Percentiles rank a stretch among this genome's conserved stretches.
Conservation (phyloP, 257 asterid genomes). For the Solanum tarapatanum region DNA sequence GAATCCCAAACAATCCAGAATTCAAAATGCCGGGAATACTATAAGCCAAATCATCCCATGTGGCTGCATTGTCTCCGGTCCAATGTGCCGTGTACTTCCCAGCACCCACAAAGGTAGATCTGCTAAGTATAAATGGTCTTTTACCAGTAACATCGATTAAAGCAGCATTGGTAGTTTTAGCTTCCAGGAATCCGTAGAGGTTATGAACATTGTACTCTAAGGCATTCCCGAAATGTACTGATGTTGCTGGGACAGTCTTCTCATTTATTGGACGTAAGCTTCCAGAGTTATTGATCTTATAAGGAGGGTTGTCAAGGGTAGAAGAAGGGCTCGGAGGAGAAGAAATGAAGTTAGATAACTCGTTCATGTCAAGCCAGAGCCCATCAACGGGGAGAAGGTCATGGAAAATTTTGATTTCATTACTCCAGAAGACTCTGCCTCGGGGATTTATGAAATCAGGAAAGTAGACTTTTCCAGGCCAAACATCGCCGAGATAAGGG, state of each 20-base stretch:
- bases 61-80: slow-evolving; percentile 95
- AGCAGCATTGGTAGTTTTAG: slow-evolving; percentile 60
- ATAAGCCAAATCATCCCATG: slow-evolving; percentile 75
- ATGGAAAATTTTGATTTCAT: slow-evolving; percentile 53
- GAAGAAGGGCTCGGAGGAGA: slow-evolving; percentile 54
- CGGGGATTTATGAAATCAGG: slow-evolving; percentile 76
- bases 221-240: slow-evolving; percentile 47
- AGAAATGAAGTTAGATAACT: slow-evolving; percentile 65
- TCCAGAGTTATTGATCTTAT: slow-evolving; percentile 67
- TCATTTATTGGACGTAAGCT: slow-evolving; percentile 22
- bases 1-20: slow-evolving; percentile 77
- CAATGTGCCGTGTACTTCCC: slow-evolving; percentile 88
- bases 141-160: slow-evolving; percentile 36
- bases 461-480: slow-evolving; percentile 83
- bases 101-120: slow-evolving; percentile 86
- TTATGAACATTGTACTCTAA: slow-evolving; percentile 70
- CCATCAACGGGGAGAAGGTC: slow-evolving; percentile 58
- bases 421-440: slow-evolving; percentile 39
- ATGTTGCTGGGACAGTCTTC: slow-evolving; percentile 58
- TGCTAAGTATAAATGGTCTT: slow-evolving; percentile 76
- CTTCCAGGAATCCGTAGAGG: slow-evolving; percentile 69
- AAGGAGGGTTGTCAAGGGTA: slow-evolving; percentile 65
- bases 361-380: slow-evolving; percentile 96
- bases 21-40: slow-evolving; percentile 60
- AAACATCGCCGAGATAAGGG: slow-evolving; percentile 68